Evolutionary conservation across 1,139 yeast species (phyloP), one percentile per base, ranked within the genome.

Genomic region (Tardiomyces depauwii): DNA sequence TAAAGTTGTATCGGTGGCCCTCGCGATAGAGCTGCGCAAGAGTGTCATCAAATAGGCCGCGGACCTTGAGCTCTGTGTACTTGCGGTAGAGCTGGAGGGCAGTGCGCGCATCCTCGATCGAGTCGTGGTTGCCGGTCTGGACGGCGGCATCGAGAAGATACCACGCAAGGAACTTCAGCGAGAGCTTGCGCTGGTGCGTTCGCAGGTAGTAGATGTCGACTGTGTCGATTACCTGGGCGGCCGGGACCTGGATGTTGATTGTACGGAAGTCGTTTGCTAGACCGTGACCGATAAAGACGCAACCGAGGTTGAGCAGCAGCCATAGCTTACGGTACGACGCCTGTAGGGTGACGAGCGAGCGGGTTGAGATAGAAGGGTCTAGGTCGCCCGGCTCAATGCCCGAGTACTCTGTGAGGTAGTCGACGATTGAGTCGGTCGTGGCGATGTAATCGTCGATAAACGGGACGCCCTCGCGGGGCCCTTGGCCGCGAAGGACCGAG

Each of bases 231-330:
- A 93, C 89, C 62, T 93, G 98, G 2, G 65, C 63, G 40, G 72
- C 71, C 0, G 98, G 97, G 6, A 93, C 94, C 59, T 84, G 86
- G 45, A 91, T 78, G 59, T 91, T 89, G 55, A 93, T 91, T 40
- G 94, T 86, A 56, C 96, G 72, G 71, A 93, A 93, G 67, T 93
- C 99, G 55, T 87, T 88, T 44, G 76, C 73, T 49, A 93, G 71
- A 1, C 97, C 96, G 66, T 93, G 99, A 0, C 99, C 99, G 40
- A 93, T 88, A 66, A 93, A 91, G 0, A 84, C 76, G 59, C 95
- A 89, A 0, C 97, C 97, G 49, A 88, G 61, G 59, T 89, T 91
- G 48, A 91, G 68, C 46, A 93, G 68, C 21, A 91, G 67, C 97
- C 98, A 91, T 40, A 93, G 72, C 56, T 86, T 78, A 51, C 96